A percentile compares a stretch with the other conserved stretches of the same genome.
These are phyloP conservation scores for Suillus lakei DNA, from an alignment of 768 basidiomycete species.

Conservation along the genomic window DNA sequence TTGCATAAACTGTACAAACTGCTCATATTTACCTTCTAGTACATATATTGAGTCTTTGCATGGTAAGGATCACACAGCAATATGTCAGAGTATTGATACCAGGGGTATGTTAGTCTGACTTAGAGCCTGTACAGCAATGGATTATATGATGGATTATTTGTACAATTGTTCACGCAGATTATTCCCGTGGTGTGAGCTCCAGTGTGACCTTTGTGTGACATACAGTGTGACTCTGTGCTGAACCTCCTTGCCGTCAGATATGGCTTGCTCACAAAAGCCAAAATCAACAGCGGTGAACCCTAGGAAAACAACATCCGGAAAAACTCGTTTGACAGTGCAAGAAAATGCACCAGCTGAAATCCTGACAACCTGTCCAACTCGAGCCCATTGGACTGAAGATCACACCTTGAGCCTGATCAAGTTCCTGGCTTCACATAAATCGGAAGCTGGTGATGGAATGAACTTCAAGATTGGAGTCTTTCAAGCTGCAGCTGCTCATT, in stretches of 20 bases:
- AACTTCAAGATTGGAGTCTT: neutral
- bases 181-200: neutral
- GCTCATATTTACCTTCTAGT: too few relatives aligned
- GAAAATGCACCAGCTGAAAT: neutral
- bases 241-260: neutral
- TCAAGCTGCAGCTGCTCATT: neutral
- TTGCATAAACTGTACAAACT: too few relatives aligned
- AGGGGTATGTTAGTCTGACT: too few relatives aligned
- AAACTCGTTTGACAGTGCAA: neutral
- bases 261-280: neutral
- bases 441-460: neutral
- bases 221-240: neutral
- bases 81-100: too few relatives aligned
- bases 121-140: neutral
- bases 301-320: neutral
- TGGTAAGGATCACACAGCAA: too few relatives aligned
- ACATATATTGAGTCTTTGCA: too few relatives aligned
- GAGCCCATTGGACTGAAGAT: neutral
- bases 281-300: neutral
- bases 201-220: neutral
- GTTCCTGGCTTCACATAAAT: neutral
- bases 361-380: neutral
- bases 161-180: too few relatives aligned
- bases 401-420: neutral
- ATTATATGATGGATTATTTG: neutral